These are phyloP conservation scores for Begonia loranthoides DNA, from an alignment of 306 rosid genomes.

Conservation along the genomic window DNA sequence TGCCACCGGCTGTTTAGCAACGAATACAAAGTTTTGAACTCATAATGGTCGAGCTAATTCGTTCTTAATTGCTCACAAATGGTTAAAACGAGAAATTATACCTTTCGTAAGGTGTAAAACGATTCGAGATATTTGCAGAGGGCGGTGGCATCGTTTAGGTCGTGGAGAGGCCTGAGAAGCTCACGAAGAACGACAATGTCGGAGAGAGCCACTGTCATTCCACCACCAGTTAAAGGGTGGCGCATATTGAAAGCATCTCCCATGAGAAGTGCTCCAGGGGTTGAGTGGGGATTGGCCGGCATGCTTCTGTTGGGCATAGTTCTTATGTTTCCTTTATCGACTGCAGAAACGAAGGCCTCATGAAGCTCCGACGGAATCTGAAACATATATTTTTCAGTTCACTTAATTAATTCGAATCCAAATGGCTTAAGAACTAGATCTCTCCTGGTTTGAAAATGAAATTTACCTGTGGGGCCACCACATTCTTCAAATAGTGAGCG, in stretches of 20 bases:
- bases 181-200: conserved; percentile 2
- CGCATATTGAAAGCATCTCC: conserved; percentile 5
- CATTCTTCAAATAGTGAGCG: background rate
- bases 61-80: background rate
- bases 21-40: background rate
- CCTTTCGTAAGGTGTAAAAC: conserved; percentile 1
- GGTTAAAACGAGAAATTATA: background rate
- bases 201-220: conserved; percentile 3
- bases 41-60: background rate
- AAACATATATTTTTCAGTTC: background rate
- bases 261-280: background rate
- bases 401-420: background rate
- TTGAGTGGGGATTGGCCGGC: background rate
- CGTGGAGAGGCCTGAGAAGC: background rate
- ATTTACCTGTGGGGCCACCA: background rate
- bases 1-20: background rate
- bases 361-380: background rate
- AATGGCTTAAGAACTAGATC: background rate
- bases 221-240: conserved; percentile 6
- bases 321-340: background rate
- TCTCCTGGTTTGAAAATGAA: background rate
- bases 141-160: background rate
- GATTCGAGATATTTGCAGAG: conserved; percentile 1
- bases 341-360: background rate
- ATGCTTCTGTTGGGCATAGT: background rate